A percentile compares a stretch with the other conserved stretches of the same genome.
These are phyloP conservation scores for Fusarium pseudoanthophilum DNA, from an alignment of 2,329 filamentous ascomycete genomes.

Conservation along the genomic window DNA sequence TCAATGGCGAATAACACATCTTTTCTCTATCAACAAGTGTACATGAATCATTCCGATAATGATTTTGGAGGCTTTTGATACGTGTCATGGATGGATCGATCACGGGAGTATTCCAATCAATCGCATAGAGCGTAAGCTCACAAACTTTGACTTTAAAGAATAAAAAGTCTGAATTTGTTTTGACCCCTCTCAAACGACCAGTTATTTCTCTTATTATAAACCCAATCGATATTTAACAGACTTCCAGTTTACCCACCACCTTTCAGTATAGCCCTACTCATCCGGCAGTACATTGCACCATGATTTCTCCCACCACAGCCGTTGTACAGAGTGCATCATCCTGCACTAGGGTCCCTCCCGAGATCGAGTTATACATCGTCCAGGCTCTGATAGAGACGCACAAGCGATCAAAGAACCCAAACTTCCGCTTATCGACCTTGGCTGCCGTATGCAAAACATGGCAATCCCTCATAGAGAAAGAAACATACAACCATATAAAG, in stretches of 20 bases:
- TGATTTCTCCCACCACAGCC: background rate
- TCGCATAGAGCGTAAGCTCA: background rate
- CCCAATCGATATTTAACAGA: too few species aligned
- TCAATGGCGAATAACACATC: background rate
- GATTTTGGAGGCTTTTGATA: too few species aligned
- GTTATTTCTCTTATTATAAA: background rate
- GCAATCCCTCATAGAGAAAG: constrained; percentile 10
- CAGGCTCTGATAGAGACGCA: background rate
- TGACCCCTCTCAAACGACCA: background rate
- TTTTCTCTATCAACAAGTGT: rapidly evolving
- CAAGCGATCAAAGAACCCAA: rapidly evolving
- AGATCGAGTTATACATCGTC: background rate
- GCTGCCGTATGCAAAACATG: constrained; percentile 17
- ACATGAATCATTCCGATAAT: background rate
- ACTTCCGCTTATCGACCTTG: background rate
- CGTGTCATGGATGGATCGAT: background rate
- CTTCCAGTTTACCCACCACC: rapidly evolving
- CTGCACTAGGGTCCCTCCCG: too few species aligned
- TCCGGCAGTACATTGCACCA: background rate
- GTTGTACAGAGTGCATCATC: too few species aligned
- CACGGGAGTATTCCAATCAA: background rate
- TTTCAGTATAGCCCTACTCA: rapidly evolving
- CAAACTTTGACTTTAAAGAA: too few species aligned
- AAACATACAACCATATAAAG: constrained; percentile 2
- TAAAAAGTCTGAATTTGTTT: background rate